Evolutionary conservation across 306 rosid genomes (phyloP).

Genomic region (Rubus parviflorus): DNA sequence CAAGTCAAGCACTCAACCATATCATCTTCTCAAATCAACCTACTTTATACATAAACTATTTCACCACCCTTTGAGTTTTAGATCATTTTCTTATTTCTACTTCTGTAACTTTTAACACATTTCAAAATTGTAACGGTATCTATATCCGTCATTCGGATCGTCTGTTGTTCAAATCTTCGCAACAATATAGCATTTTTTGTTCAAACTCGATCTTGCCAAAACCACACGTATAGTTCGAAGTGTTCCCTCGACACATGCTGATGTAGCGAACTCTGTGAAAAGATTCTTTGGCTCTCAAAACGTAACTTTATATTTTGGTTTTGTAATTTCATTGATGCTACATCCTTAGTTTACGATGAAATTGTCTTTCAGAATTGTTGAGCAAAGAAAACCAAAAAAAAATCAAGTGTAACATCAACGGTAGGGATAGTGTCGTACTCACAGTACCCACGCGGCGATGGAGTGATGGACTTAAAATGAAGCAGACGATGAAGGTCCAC

Average conservation of each 20-base stretch:
- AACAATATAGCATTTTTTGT: no score
- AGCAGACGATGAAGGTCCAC: background rate
- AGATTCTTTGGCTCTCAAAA: no score
- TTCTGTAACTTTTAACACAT: background rate
- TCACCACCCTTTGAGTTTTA: background rate
- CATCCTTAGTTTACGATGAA: background rate
- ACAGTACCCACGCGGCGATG: background rate
- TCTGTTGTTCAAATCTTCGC: no score
- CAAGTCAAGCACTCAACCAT: slow-evolving; percentile 9
- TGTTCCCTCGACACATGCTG: no score
- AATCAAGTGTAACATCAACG: background rate
- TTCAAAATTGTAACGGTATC: background rate
- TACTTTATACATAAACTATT: background rate
- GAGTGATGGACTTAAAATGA: background rate
- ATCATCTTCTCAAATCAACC: background rate
- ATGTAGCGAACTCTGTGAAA: no score
- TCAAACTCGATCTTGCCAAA: background rate
- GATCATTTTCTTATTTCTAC: background rate
- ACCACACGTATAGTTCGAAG: no score
- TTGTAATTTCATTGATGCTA: background rate
- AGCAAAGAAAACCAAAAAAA: background rate
- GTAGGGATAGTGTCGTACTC: background rate
- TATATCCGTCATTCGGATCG: background rate
- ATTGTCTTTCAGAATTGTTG: background rate
- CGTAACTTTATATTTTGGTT: background rate